Evolutionary conservation across 805 yeast genomes (phyloP), one percentile per base, ranked within the genome.

Genomic region (Ogataea allantospora): DNA sequence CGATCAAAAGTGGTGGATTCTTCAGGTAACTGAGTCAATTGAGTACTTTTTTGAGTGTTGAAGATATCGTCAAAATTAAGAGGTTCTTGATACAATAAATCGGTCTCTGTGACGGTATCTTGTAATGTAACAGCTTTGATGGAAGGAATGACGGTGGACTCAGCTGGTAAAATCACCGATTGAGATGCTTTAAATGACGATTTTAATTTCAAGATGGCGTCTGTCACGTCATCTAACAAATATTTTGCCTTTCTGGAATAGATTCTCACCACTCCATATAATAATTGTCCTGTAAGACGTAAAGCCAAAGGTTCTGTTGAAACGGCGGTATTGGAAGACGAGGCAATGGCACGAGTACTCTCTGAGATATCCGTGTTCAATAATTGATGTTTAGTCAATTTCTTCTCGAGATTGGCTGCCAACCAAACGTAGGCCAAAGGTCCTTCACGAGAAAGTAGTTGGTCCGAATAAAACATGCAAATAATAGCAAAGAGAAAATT

Each of bases 361-460:
- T 78, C 73, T 10, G 74, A 57, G 41, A 89, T 80, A 50, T 84
- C 76, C 10, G 96, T 82, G 50, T 75, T 80, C 33, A 87, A 66
- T 30, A 82, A 68, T 55, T 85, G 91, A 36, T 76, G 77, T 51
- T 83, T 82, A 28, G 88, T 73, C 22, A 86, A 72, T 48, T 80
- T 82, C 51, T 78, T 77, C 50, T 88, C 95, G 62, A 88, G 73
- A 56, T 86, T 88, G 14, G 96, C 91, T 7, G 96, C 96, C 31
- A 88, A 69, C 96, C 96, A 88, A 7, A 88, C 88, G 47, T 82
- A 85, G 2, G 95, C 95, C 43, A 88, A 67, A 1, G 95, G 95
- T 2, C 95, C 95, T 55, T 80, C 80, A 43, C 77, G 80, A 2
- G 85, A 69, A 14, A 80, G 66, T 21, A 78, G 58, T 33, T 68